Evolutionary conservation across 345 rosid species (phyloP).

Genomic region (Rhodomyrtus tomentosa): DNA sequence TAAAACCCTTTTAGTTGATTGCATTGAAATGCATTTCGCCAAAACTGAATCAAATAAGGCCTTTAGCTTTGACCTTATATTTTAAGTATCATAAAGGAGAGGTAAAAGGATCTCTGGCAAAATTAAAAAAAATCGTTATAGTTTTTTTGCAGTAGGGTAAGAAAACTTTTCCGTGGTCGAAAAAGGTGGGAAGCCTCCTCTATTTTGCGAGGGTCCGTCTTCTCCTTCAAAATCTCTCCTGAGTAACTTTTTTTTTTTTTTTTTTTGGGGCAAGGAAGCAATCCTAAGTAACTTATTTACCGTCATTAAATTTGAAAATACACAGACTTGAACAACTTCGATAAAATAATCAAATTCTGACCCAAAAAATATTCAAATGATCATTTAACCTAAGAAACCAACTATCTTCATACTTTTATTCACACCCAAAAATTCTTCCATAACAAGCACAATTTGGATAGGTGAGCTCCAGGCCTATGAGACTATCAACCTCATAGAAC

Average conservation of each 20-base stretch:
- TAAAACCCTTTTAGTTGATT: no score
- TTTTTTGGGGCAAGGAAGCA: no score
- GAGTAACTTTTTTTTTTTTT: no score
- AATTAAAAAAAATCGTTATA: neutral
- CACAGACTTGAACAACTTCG: neutral
- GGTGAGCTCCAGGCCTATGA: neutral
- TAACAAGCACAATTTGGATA: neutral
- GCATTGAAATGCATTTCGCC: no score
- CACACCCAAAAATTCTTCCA: neutral
- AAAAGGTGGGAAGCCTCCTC: neutral
- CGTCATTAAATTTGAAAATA: neutral
- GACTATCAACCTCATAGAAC: neutral
- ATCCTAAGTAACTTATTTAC: neutral
- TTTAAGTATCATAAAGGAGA: neutral
- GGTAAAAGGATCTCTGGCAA: neutral
- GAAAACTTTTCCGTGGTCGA: neutral
- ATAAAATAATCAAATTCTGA: neutral
- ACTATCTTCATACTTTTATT: neutral
- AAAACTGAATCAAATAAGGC: no score
- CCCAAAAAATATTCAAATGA: no score
- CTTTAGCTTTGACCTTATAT: neutral
- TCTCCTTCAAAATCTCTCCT: neutral
- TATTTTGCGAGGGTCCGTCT: neutral
- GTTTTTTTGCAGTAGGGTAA: neutral
- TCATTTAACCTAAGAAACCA: neutral